A percentile compares a stretch with the other conserved stretches of the same genome.
These are phyloP conservation scores for Dryadomyces quercus-mongolicae DNA, from an alignment of 2,329 filamentous ascomycete genomes.

Conservation along the genomic window DNA sequence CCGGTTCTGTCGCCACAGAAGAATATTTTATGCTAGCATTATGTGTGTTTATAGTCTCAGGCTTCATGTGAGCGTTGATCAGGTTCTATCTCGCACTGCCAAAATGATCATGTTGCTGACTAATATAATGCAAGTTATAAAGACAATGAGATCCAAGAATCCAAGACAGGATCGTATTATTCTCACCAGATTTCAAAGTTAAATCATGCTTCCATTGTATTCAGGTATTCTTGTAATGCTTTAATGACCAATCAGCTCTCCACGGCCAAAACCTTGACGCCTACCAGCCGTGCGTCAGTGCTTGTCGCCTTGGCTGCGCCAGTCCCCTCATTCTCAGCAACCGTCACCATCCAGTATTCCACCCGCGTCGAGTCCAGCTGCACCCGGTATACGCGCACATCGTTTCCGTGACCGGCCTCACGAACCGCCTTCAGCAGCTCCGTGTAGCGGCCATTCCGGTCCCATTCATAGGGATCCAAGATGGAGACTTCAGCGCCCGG, in stretches of 20 bases:
- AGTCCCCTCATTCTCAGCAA: conserved; percentile 33
- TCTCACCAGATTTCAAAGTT: no score
- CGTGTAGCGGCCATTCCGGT: conserved; percentile 57
- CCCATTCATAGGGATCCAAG: conserved; percentile 59
- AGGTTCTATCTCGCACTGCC: no score
- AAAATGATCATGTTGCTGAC: no score
- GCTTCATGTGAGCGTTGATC: no score
- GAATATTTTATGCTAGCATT: no score
- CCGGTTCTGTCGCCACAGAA: no score
- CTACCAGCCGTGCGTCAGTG: conserved; percentile 53
- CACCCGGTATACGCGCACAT: conserved; percentile 66
- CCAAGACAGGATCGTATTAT: no score
- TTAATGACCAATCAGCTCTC: conserved; percentile 43
- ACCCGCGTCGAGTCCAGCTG: conserved; percentile 43
- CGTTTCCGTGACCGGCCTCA: conserved; percentile 47
- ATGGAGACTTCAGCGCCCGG: conserved; percentile 48
- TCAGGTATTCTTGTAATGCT: neutral
- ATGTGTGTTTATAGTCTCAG: no score
- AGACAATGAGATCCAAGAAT: no score
- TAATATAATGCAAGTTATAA: no score
- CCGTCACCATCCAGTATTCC: conserved; percentile 69
- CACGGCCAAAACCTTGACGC: conserved; percentile 64
- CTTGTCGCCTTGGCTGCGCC: neutral
- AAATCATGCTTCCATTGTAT: neutral
- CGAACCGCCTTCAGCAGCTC: conserved; percentile 57